Base-by-base conservation (phyloP, 1,139 yeast genomes). In the Zygoascus sp. region DNA sequence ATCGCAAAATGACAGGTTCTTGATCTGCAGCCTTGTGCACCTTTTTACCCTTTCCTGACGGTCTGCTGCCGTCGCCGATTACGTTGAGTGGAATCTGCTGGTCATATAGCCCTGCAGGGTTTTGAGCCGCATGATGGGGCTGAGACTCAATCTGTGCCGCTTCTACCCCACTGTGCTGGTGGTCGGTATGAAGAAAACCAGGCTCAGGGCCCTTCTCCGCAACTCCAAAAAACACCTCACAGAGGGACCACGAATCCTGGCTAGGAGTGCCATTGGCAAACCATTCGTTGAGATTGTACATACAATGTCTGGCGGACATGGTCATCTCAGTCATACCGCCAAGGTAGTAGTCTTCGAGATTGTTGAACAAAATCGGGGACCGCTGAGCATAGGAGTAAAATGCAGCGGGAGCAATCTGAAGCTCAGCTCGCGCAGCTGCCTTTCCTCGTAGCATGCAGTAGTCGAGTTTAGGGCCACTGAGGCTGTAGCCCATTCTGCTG, bases 261-360 rank as follows among this genome's bases (percentile, higher is more conserved):
- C 19, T 6, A 8, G 60, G 56, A 0, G 63, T 46, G 0, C 63
- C 65, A 5, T 60, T 48, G 1, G 53, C 57, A 50, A 77, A 67
- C 81, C 81, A 77, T 0, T 40, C 22, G 13, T 66, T 53, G 27
- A 77, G 54, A 5, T 60, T 60, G 2, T 58, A 52, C 8, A 69
- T 17, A 50, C 83, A 78, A 19, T 53, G 58, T 6, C 62, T 52
- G 2, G 70, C 63, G 1, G 77, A 65, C 38, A 59, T 55, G 2
- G 68, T 60, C 48, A 77, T 70, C 42, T 77, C 81, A 17, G 68
- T 64, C 5, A 76, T 47, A 0, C 83, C 83, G 1, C 83, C 83
- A 39, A 73, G 64, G 49, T 63, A 75, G 50, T 79, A 79, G 21
- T 62, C 64, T 42, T 75, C 78, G 10, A 78, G 46, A 2, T 68